Percentiles rank a stretch among this genome's conserved stretches.
Conservation (phyloP, 306 rosid genomes). For the Myrica gale region DNA sequence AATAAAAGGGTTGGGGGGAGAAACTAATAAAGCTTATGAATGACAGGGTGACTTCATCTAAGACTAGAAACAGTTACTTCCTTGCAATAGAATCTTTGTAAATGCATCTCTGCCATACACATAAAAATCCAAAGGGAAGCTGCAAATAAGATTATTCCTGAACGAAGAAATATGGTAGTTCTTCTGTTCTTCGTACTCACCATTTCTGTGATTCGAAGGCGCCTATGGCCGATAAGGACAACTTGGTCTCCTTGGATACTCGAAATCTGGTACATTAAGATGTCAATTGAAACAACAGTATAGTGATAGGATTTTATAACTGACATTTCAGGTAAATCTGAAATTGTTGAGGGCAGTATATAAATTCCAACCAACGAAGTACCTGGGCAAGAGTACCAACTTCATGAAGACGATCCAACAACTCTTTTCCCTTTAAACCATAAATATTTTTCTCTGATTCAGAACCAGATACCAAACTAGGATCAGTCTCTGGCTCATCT, state of each 20-base stretch:
- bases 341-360: slow-evolving; percentile 4
- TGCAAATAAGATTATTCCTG: slow-evolving; percentile 3
- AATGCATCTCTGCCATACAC: slow-evolving; percentile 21
- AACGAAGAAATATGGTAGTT: slow-evolving; percentile 22
- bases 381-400: slow-evolving; percentile 99
- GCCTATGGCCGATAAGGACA: slow-evolving; percentile 90
- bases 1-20: background rate
- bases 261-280: slow-evolving; percentile 63
- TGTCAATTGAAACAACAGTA: background rate
- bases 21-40: background rate
- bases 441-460: slow-evolving; percentile 67
- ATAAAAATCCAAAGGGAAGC: slow-evolving; percentile 6
- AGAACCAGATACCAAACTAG: slow-evolving; percentile 62
- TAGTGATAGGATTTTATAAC: background rate
- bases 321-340: background rate
- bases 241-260: slow-evolving; percentile 95
- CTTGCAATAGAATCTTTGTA: slow-evolving; percentile 7
- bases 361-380: slow-evolving; percentile 15
- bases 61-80: background rate
- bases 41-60: background rate
- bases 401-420: slow-evolving; percentile 87
- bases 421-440: slow-evolving; percentile 81
- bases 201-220: slow-evolving; percentile 91
- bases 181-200: slow-evolving; percentile 46
- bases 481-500: slow-evolving; percentile 85